phyloP scores from a whole-genome alignment of 768 basidiomycete genomes.

The Leccinum longicurvipes region DNA sequence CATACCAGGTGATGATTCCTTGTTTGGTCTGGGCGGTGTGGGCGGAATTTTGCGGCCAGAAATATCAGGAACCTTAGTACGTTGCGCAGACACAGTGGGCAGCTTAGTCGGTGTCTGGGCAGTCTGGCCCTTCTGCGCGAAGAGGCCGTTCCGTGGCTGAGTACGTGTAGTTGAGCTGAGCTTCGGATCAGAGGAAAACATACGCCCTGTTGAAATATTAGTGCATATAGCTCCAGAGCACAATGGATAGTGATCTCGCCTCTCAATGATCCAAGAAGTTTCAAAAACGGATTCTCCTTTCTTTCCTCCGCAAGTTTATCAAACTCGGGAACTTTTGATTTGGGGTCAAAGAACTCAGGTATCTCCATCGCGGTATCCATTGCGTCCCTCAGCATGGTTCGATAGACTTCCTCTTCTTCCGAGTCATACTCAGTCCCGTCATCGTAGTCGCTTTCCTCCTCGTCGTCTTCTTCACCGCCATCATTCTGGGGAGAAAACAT shows the following conservation, averaged over 20 bases:
- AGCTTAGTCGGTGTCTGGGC: conserved; percentile 12
- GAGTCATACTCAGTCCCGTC: conserved; percentile 55
- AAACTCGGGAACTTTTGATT: conserved; percentile 43
- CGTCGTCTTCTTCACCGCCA: conserved; percentile 34
- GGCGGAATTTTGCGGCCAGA: conserved; percentile 9
- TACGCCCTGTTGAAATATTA: conserved; percentile 48
- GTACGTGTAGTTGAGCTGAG: conserved; percentile 38
- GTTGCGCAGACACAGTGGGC: neutral
- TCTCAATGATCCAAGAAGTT: conserved; percentile 68
- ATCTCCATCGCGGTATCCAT: conserved; percentile 63
- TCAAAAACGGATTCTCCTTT: conserved; percentile 76
- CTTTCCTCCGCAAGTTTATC: conserved; percentile 44
- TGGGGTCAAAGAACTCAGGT: conserved; percentile 56
- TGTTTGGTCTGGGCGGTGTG: conserved; percentile 7
- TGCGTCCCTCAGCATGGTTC: conserved; percentile 62
- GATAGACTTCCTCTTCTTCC: conserved; percentile 65
- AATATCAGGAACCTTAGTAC: conserved; percentile 2
- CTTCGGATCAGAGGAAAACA: conserved; percentile 52
- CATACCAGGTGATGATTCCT: conserved; percentile 15
- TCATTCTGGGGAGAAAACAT: conserved; percentile 26
- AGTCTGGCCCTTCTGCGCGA: conserved; percentile 19
- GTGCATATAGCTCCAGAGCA: neutral
- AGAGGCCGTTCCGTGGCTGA: conserved; percentile 31
- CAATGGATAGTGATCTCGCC: conserved; percentile 37
- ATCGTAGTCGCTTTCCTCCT: conserved; percentile 32